These are phyloP conservation scores for Tothia fuscella DNA, from an alignment of 2,329 filamentous ascomycete genomes.

Conservation along the genomic window DNA sequence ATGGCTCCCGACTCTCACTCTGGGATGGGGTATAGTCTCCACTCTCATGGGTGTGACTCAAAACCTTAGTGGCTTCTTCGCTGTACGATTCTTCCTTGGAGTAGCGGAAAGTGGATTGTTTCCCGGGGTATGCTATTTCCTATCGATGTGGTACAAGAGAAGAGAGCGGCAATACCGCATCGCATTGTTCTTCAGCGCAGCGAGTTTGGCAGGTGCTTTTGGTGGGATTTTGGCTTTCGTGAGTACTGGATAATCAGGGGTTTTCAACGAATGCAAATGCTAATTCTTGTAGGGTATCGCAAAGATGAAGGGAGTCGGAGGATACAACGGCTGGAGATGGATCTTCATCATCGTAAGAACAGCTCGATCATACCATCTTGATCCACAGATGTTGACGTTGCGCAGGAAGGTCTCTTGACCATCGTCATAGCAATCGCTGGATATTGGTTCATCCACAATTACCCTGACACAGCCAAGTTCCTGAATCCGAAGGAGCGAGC, in stretches of 20 bases:
- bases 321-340: constrained; percentile 11
- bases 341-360: constrained; percentile 14
- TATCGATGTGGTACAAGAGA: constrained; percentile 9
- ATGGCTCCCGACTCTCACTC: constrained; percentile 47
- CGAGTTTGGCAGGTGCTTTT: constrained; percentile 8
- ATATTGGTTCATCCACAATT: constrained; percentile 27
- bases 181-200: constrained; percentile 8
- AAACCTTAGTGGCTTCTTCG: constrained; percentile 10
- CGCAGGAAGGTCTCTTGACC: constrained; percentile 11
- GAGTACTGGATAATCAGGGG: constrained; percentile 18
- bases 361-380: no score
- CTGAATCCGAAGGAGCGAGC: constrained; percentile 39
- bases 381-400: no score
- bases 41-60: constrained; percentile 10
- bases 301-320: constrained; percentile 19
- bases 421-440: constrained; percentile 6
- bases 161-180: constrained; percentile 7
- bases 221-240: constrained; percentile 10
- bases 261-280: not conserved
- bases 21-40: constrained; percentile 8
- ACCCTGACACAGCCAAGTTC: constrained; percentile 48
- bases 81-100: constrained; percentile 9
- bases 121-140: constrained; percentile 19
- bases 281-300: not conserved
- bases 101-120: constrained; percentile 11